Percentiles rank a stretch among this genome's conserved stretches.
phyloP scores from a whole-genome alignment of 257 asterid species.

The Fraxinus excelsior region DNA sequence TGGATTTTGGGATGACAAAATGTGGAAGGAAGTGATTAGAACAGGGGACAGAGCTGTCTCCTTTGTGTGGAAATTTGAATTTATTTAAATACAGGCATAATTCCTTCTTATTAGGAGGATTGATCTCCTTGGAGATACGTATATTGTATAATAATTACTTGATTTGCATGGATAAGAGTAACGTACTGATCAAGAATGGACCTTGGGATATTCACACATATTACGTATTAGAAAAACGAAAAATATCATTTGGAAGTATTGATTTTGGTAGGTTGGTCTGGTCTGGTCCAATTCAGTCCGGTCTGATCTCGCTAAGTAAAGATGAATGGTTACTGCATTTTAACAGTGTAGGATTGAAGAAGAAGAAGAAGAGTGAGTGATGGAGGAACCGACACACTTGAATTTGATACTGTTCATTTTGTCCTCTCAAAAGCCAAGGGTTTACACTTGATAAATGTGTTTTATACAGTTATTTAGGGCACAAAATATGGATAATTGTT shows the following conservation, averaged over 20 bases:
- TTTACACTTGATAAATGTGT: no score
- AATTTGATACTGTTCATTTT: constrained; percentile 3
- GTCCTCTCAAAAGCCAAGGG: neutral
- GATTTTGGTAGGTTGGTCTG: neutral
- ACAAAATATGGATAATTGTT: no score
- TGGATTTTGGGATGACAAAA: constrained; percentile 48
- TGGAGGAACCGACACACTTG: constrained; percentile 16
- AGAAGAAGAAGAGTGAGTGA: neutral
- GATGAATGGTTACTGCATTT: no score
- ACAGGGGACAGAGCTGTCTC: constrained; percentile 59
- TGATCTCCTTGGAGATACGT: constrained; percentile 32
- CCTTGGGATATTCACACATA: constrained; percentile 40
- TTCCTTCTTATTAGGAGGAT: constrained; percentile 43
- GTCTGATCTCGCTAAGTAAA: no score
- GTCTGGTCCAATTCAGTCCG: neutral
- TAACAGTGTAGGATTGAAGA: neutral
- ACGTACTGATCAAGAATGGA: constrained; percentile 14
- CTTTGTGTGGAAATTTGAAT: constrained; percentile 53
- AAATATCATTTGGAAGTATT: neutral
- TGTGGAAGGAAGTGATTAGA: constrained; percentile 29
- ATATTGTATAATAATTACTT: neutral
- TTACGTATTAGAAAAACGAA: neutral
- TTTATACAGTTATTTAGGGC: no score
- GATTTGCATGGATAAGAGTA: constrained; percentile 14
- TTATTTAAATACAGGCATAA: constrained; percentile 31